These are phyloP conservation scores for Fistulina hepatica DNA, from an alignment of 1,284 basidiomycete genomes.

Conservation along the genomic window DNA sequence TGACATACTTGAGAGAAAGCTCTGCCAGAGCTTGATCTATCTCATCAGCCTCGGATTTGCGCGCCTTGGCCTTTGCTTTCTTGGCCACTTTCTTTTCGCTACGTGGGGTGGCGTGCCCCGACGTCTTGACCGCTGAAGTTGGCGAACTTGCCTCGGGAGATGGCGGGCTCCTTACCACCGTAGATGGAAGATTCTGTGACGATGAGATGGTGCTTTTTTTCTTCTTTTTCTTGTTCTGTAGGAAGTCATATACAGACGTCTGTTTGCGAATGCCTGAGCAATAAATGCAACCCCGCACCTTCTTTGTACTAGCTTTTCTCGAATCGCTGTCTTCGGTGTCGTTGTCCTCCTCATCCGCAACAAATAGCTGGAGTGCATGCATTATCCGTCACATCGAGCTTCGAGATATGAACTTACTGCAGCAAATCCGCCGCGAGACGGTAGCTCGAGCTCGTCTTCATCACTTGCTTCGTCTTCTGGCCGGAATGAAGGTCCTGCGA, in stretches of 20 bases:
- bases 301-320: constrained; percentile 19
- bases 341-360: constrained; percentile 27
- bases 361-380: constrained; percentile 23
- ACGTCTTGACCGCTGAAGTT: constrained; percentile 17
- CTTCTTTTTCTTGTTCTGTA: constrained; percentile 32
- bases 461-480: constrained; percentile 16
- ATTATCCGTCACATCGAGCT: constrained; percentile 2
- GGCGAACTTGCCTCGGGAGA: constrained; percentile 15
- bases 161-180: constrained; percentile 13
- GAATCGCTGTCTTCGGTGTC: constrained; percentile 19
- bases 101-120: constrained; percentile 13
- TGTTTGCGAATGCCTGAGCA: background rate
- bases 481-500: constrained; percentile 23
- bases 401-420: constrained; percentile 34
- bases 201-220: constrained; percentile 33
- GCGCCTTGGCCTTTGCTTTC: constrained; percentile 52
- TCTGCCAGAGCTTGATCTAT: constrained; percentile 77
- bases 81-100: constrained; percentile 40
- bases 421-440: constrained; percentile 36
- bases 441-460: constrained; percentile 18
- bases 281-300: constrained; percentile 27
- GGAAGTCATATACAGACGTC: constrained; percentile 9
- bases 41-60: constrained; percentile 62
- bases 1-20: constrained; percentile 58
- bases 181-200: constrained; percentile 10